A percentile compares a stretch with the other conserved stretches of the same genome.
Conservation (phyloP, 1,284 basidiomycete genomes). For the Apiotrichum domesticum region DNA sequence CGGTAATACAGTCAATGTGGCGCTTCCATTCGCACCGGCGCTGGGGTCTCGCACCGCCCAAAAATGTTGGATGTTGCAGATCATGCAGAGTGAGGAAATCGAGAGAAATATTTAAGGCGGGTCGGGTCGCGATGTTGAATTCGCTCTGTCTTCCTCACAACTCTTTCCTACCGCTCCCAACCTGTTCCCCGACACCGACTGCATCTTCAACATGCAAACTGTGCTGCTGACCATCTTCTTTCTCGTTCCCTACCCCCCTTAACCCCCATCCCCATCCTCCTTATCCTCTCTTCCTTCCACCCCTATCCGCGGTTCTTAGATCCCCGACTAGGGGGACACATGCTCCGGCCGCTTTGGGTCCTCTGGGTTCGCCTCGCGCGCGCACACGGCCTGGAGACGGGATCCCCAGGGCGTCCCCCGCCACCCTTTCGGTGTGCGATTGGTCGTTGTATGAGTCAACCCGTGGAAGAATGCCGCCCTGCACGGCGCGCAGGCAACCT, state of each 20-base stretch:
- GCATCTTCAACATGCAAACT: background rate
- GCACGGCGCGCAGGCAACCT: constrained; percentile 1
- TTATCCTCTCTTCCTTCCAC: constrained; percentile 7
- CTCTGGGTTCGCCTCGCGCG: background rate
- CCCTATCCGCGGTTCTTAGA: constrained; percentile 47
- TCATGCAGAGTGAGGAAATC: too few species aligned
- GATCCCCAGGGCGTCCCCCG: constrained; percentile 30
- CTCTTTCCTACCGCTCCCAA: background rate
- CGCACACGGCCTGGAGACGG: constrained; percentile 1
- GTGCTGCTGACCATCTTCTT: constrained; percentile 3
- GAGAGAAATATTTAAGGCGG: background rate
- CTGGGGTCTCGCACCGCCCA: too few species aligned
- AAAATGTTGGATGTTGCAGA: too few species aligned
- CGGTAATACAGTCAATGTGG: too few species aligned
- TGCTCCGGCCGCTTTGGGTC: constrained; percentile 13
- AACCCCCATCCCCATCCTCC: constrained; percentile 5
- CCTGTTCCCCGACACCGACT: background rate
- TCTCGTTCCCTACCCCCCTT: constrained; percentile 9
- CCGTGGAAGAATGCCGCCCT: constrained; percentile 40
- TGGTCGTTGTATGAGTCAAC: constrained; percentile 48
- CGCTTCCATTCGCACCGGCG: too few species aligned
- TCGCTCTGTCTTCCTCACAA: background rate
- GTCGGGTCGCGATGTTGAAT: background rate
- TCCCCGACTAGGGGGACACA: constrained; percentile 43
- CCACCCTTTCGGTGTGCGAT: constrained; percentile 45